Conservation (phyloP, 2,329 filamentous ascomycete species). For the Macrophomina phaseolina region DNA sequence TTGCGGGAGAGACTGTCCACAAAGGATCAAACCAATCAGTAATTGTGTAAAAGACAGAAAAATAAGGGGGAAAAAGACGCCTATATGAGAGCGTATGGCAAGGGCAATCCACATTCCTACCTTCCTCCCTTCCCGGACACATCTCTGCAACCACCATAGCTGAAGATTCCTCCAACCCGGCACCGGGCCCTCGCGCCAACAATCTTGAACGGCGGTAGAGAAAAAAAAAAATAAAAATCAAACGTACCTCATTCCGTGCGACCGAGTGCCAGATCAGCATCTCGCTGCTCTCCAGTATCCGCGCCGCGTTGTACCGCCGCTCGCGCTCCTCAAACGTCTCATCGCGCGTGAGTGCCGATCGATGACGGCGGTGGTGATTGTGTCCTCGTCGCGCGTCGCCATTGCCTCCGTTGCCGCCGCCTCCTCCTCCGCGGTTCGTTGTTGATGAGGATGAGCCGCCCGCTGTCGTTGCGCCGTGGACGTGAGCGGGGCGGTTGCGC, state of each 20-base stretch:
- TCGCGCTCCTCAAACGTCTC: slow-evolving; percentile 40
- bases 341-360: slow-evolving; percentile 16
- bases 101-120: no score
- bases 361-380: not conserved
- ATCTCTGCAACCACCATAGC: no score
- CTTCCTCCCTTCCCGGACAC: no score
- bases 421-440: not conserved
- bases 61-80: no score
- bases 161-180: no score
- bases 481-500: slow-evolving; percentile 31
- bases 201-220: not conserved
- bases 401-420: not conserved
- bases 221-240: slow-evolving; percentile 3
- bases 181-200: no score
- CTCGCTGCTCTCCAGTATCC: slow-evolving; percentile 43
- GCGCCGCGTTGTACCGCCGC: slow-evolving; percentile 38
- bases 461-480: slow-evolving; percentile 8
- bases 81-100: no score
- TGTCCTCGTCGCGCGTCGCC: not conserved
- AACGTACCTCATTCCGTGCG: slow-evolving; percentile 42
- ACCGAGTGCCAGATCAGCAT: slow-evolving; percentile 44
- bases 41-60: no score
- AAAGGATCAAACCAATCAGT: no score
- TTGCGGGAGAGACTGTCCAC: slow-evolving; percentile 37
- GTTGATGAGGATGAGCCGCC: not conserved